phyloP scores from a whole-genome alignment of 495 filamentous ascomycete genomes.

The Penicillium arizonense region DNA sequence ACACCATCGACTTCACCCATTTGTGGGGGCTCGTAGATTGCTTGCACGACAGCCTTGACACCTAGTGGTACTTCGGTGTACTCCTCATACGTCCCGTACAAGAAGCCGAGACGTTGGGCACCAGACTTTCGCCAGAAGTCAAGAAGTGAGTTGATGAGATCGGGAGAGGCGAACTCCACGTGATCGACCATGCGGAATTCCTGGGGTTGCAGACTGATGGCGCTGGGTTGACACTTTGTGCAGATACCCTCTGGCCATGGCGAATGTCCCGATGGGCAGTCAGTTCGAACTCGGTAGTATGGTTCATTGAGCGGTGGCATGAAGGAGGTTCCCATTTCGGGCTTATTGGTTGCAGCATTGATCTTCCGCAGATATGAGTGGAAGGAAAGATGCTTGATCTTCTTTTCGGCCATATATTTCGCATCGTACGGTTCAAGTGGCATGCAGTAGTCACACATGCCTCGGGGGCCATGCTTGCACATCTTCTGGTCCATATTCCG shows the following conservation, averaged over 20 bases:
- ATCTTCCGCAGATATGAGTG: constrained; percentile 93
- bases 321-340: constrained; percentile 85
- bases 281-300: constrained; percentile 81
- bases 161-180: constrained; percentile 86
- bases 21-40: constrained; percentile 96
- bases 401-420: constrained; percentile 85
- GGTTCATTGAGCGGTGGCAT: constrained; percentile 95
- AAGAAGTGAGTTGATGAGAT: constrained; percentile 80
- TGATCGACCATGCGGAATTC: constrained; percentile 98
- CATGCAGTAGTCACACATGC: constrained; percentile 99
- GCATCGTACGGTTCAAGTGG: constrained; percentile 91
- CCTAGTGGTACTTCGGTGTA: constrained; percentile 92
- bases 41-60: constrained; percentile 94
- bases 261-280: constrained; percentile 91
- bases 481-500: constrained; percentile 74
- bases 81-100: constrained; percentile 89
- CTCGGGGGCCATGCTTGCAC: constrained; percentile 93
- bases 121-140: constrained; percentile 86
- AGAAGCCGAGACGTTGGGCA: constrained; percentile 79
- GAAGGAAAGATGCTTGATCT: constrained; percentile 97
- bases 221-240: constrained; percentile 96
- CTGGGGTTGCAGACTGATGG: constrained; percentile 92
- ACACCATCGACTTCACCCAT: constrained; percentile 88
- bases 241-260: constrained; percentile 98
- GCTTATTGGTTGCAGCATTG: constrained; percentile 94